These are phyloP conservation scores for Simplicillium aogashimaense DNA, from an alignment of 2,329 filamentous ascomycete species.

Conservation along the genomic window DNA sequence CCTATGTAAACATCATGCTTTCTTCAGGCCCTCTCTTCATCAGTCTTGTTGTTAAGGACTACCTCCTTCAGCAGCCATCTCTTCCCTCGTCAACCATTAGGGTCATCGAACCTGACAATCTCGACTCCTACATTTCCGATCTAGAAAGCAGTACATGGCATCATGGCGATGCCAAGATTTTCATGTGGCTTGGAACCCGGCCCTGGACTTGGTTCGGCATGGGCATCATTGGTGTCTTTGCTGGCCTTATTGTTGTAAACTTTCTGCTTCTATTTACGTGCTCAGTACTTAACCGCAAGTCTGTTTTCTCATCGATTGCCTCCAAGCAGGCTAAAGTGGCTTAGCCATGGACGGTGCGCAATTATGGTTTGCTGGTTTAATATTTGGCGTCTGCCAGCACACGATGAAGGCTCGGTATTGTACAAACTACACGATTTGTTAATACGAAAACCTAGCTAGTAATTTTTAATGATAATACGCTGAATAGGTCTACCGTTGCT, in stretches of 20 bases:
- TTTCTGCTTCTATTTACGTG: slow-evolving; percentile 1
- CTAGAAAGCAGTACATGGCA: slow-evolving; percentile 33
- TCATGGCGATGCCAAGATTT: slow-evolving; percentile 30
- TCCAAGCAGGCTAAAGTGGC: too few species aligned
- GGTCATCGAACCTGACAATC: slow-evolving; percentile 15
- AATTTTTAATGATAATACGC: too few species aligned
- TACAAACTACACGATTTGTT: too few species aligned
- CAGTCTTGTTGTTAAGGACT: slow-evolving; percentile 67
- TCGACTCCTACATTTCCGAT: slow-evolving; percentile 24
- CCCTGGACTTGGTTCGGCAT: slow-evolving; percentile 21
- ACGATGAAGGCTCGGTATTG: too few species aligned
- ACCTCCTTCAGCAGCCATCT: slow-evolving; percentile 40
- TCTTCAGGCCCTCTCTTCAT: slow-evolving; percentile 68
- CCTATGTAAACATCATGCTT: slow-evolving; percentile 73
- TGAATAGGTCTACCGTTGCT: too few species aligned
- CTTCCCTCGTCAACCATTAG: slow-evolving; percentile 15
- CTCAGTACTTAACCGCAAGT: too few species aligned
- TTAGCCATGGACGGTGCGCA: too few species aligned
- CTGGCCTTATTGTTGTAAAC: slow-evolving; percentile 13
- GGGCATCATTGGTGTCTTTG: slow-evolving; percentile 14
- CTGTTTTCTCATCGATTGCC: too few species aligned
- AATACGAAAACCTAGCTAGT: too few species aligned
- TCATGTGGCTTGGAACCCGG: slow-evolving; percentile 35
- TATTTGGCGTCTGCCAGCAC: too few species aligned
- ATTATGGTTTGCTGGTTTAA: too few species aligned